A percentile compares a stretch with the other conserved stretches of the same genome.
Conservation (phyloP, 768 basidiomycete species). For the Lactarius psammicola region DNA sequence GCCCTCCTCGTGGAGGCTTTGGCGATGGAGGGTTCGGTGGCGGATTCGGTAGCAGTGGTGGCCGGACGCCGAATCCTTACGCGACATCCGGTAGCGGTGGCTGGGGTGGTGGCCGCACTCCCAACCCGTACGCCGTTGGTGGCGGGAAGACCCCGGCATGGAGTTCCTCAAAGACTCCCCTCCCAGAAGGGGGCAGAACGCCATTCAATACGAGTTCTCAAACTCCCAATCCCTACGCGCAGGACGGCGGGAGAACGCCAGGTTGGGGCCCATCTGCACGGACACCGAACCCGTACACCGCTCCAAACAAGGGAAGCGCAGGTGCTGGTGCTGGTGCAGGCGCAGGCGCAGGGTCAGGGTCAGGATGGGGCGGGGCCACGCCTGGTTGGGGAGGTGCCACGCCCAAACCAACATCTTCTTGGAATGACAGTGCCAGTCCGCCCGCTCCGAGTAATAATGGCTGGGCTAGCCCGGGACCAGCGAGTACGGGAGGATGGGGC, state of each 20-base stretch:
- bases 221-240: slow-evolving; percentile 70
- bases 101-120: slow-evolving; percentile 33
- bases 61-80: slow-evolving; percentile 26
- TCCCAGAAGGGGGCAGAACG: slow-evolving; percentile 63
- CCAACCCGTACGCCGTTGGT: slow-evolving; percentile 39
- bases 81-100: slow-evolving; percentile 29
- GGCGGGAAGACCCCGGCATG: slow-evolving; percentile 36
- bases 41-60: slow-evolving; percentile 16
- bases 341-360: slow-evolving; percentile 45
- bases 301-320: slow-evolving; percentile 38
- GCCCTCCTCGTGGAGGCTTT: slow-evolving; percentile 37
- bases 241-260: slow-evolving; percentile 48
- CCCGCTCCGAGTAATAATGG: slow-evolving; percentile 21
- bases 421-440: slow-evolving; percentile 23
- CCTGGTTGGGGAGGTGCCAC: slow-evolving; percentile 29
- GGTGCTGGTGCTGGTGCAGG: too few species aligned
- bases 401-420: slow-evolving; percentile 23
- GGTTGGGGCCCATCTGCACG: slow-evolving; percentile 50
- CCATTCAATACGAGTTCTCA: slow-evolving; percentile 65
- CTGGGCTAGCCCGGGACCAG: slow-evolving; percentile 34
- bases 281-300: slow-evolving; percentile 55
- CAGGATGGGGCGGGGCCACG: slow-evolving; percentile 45
- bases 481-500: slow-evolving; percentile 37
- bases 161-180: slow-evolving; percentile 52
- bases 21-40: slow-evolving; percentile 27